These are phyloP conservation scores for Cladosporium sp. DNA, from an alignment of 2,329 filamentous ascomycete genomes.

Conservation along the genomic window DNA sequence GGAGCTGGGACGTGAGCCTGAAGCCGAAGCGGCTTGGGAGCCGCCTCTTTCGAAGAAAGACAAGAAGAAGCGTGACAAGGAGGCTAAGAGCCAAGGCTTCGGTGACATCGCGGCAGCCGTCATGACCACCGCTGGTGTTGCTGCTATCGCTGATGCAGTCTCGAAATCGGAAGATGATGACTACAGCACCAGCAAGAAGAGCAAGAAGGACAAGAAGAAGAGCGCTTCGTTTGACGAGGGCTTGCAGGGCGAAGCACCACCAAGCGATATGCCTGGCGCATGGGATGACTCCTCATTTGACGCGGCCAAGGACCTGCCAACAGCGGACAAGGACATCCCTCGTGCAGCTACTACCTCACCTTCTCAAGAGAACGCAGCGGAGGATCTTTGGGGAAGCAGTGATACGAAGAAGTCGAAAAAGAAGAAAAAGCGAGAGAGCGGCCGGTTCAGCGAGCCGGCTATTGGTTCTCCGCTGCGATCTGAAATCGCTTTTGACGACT, in stretches of 20 bases:
- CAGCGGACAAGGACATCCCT: background rate
- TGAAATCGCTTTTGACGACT: conserved; percentile 40
- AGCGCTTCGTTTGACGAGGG: conserved; percentile 20
- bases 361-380: background rate
- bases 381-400: background rate
- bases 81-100: conserved; percentile 21
- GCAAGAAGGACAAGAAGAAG: conserved; percentile 37
- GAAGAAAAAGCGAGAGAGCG: conserved; percentile 41
- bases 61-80: conserved; percentile 44
- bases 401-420: conserved; percentile 39
- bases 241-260: background rate
- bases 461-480: conserved; percentile 42
- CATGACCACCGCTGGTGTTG: conserved; percentile 25
- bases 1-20: background rate
- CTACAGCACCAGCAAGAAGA: conserved; percentile 23
- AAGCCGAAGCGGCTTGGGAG: conserved; percentile 30
- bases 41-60: conserved; percentile 32
- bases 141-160: conserved; percentile 21
- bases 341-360: background rate
- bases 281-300: conserved; percentile 20
- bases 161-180: conserved; percentile 19
- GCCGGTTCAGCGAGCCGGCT: conserved; percentile 37
- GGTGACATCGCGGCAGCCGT: conserved; percentile 27
- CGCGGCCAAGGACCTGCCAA: background rate
- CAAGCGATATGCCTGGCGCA: conserved; percentile 24